Percentiles rank a stretch among this genome's conserved stretches.
Evolutionary conservation across 768 basidiomycete genomes (phyloP).

Genomic region (Holtermanniella nyarrowii): DNA sequence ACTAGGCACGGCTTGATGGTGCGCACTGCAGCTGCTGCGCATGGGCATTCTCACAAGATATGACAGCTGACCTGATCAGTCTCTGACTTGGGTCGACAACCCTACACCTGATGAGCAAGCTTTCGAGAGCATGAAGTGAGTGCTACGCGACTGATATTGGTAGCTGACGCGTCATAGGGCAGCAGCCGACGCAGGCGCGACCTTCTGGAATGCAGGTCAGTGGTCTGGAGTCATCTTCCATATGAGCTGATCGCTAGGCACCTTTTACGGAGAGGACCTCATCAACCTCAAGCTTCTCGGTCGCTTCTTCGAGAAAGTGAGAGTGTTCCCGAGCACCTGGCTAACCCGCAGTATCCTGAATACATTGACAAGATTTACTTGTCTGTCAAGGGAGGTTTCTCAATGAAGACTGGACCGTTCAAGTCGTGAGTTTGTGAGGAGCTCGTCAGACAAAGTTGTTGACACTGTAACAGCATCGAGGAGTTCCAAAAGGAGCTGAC

Average conservation of each 20-base stretch:
- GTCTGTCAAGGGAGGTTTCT: slow-evolving; percentile 46
- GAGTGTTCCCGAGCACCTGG: slow-evolving; percentile 39
- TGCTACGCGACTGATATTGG: not conserved
- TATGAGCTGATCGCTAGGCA: too few species aligned
- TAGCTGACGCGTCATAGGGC: slow-evolving; percentile 14
- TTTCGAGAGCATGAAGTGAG: not conserved
- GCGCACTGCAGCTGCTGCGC: not conserved
- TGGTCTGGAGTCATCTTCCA: too few species aligned
- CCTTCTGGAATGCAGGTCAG: slow-evolving; percentile 35
- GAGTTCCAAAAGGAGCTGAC: slow-evolving; percentile 49
- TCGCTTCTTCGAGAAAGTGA: slow-evolving; percentile 47
- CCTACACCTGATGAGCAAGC: not conserved
- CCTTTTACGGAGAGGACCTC: slow-evolving; percentile 52
- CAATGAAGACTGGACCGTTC: slow-evolving; percentile 5
- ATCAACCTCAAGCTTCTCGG: slow-evolving; percentile 49
- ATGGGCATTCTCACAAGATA: too few species aligned
- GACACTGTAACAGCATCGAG: slow-evolving; percentile 30
- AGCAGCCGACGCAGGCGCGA: slow-evolving; percentile 36
- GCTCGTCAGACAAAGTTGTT: not conserved
- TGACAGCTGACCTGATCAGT: not conserved
- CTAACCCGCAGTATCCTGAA: slow-evolving; percentile 23
- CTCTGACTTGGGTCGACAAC: not conserved
- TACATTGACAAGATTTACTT: slow-evolving; percentile 47
- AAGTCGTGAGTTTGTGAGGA: too few species aligned
- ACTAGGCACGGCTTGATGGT: not conserved